Evolutionary conservation across 139 green algal genomes (phyloP).

Genomic region (Diplosphaera chodatii): DNA sequence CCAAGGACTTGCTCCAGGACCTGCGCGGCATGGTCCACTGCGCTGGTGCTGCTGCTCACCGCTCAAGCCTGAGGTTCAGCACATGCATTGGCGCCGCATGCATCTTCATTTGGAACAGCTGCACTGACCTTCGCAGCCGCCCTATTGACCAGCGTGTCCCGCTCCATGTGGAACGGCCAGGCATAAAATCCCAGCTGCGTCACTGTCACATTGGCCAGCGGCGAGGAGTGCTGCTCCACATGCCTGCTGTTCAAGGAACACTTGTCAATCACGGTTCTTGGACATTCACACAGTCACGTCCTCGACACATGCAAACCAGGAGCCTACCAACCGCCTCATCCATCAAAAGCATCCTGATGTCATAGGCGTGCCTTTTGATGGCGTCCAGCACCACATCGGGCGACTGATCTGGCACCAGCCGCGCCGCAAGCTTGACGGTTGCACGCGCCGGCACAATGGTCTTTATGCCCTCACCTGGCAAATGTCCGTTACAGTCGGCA

Average conservation of each 20-base stretch:
- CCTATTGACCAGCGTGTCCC: constrained; percentile 25
- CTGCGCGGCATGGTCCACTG: no score
- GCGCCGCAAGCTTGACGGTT: constrained; percentile 52
- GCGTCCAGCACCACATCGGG: constrained; percentile 23
- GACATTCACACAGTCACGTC: no score
- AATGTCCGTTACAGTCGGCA: background rate
- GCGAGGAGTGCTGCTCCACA: constrained; percentile 20
- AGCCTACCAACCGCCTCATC: no score
- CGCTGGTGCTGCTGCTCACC: no score
- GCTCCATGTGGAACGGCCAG: constrained; percentile 30
- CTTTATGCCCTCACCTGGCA: constrained; percentile 54
- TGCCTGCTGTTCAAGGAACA: no score
- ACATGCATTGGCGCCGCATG: no score
- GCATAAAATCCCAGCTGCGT: constrained; percentile 38
- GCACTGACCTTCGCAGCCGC: constrained; percentile 39
- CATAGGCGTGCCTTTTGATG: no score
- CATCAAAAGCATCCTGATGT: no score
- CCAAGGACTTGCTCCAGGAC: constrained; percentile 27
- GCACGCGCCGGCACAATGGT: constrained; percentile 53
- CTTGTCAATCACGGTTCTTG: no score
- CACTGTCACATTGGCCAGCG: constrained; percentile 36
- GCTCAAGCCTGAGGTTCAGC: no score
- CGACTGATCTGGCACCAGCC: constrained; percentile 49
- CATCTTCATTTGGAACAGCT: no score
- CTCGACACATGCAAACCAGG: no score